Evolutionary conservation across 2,329 filamentous ascomycete genomes (phyloP), one percentile per base, ranked within the genome.

Genomic region (Aspergillus sp.): DNA sequence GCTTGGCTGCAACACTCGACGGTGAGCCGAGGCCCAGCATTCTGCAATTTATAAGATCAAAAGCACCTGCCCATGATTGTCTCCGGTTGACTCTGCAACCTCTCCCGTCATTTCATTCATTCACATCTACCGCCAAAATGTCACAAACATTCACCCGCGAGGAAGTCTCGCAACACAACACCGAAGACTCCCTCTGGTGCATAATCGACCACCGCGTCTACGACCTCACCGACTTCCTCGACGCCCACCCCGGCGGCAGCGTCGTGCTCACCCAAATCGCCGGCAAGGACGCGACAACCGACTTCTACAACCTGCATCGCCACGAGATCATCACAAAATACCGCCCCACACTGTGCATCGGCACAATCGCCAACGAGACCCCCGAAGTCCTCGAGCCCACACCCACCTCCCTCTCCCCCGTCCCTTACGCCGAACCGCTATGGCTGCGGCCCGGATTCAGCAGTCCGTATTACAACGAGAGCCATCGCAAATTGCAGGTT

Each of bases 231-330:
- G 91, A 96, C 67, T 96, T 96, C 76, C 78, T 92, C 68, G 91
- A 95, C 73, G 91, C 90, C 23, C 92, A 96, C 72, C 92, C 92
- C 0, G 92, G 92, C 68, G 92, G 92, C 71, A 87, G 89, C 71
- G 88, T 90, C 48, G 92, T 96, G 25, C 86, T 96, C 43, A 84
- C 86, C 57, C 91, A 96, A 78, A 86, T 94, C 52, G 92, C 91
- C 31, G 92, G 92, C 64, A 85, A 87, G 67, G 92, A 96, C 73
- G 91, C 92, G 54, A 96, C 92, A 2, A 81, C 84, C 41, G 90
- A 89, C 60, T 96, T 96, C 79, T 96, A 96, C 85, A 96, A 96
- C 81, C 87, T 97, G 57, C 93, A 97, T 80, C 84, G 92, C 28
- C 92, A 96, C 69, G 92, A 96, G 78, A 91, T 96, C n/a, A 84